Percentiles rank a stretch among this genome's conserved stretches.
phyloP scores from a whole-genome alignment of 1,284 basidiomycete genomes.

The Cryptococcus sp. region DNA sequence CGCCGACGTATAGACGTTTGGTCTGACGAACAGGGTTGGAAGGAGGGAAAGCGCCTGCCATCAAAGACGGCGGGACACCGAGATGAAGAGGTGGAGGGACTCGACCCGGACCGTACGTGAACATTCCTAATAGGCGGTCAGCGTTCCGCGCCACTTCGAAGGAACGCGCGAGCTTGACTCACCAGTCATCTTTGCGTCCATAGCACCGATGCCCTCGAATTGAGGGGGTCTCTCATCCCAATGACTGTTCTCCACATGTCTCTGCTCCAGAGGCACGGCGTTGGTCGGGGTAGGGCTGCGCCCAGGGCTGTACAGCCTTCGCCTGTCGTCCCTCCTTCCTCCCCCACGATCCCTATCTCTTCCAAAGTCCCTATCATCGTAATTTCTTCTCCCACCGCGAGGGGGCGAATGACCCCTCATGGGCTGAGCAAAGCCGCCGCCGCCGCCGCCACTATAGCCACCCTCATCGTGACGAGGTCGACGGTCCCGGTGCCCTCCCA shows the following conservation, averaged over 20 bases:
- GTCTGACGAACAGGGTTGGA: constrained; percentile 72
- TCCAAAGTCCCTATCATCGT: constrained; percentile 13
- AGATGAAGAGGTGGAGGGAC: constrained; percentile 49
- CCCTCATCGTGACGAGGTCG: constrained; percentile 25
- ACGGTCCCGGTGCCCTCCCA: constrained; percentile 27
- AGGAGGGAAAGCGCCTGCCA: constrained; percentile 39
- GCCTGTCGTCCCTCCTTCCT: constrained; percentile 42
- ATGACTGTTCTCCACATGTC: constrained; percentile 76
- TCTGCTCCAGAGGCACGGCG: constrained; percentile 76
- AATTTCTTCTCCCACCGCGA: constrained; percentile 18
- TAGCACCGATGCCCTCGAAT: constrained; percentile 89
- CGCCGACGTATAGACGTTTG: constrained; percentile 92
- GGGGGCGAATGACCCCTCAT: constrained; percentile 22
- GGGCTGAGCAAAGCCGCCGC: constrained; percentile 15
- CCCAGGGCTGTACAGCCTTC: constrained; percentile 58
- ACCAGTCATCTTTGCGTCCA: constrained; percentile 98
- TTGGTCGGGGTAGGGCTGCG: constrained; percentile 90
- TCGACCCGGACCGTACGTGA: constrained; percentile 49
- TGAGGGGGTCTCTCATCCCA: constrained; percentile 97
- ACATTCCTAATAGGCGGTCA: constrained; percentile 36
- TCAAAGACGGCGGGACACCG: constrained; percentile 35
- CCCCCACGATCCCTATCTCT: constrained; percentile 40
- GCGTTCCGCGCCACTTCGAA: neutral
- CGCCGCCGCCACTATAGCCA: neutral
- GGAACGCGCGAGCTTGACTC: constrained; percentile 28